Conservation (phyloP, 2,329 filamentous ascomycete genomes). For the Aspergillus neotritici region DNA sequence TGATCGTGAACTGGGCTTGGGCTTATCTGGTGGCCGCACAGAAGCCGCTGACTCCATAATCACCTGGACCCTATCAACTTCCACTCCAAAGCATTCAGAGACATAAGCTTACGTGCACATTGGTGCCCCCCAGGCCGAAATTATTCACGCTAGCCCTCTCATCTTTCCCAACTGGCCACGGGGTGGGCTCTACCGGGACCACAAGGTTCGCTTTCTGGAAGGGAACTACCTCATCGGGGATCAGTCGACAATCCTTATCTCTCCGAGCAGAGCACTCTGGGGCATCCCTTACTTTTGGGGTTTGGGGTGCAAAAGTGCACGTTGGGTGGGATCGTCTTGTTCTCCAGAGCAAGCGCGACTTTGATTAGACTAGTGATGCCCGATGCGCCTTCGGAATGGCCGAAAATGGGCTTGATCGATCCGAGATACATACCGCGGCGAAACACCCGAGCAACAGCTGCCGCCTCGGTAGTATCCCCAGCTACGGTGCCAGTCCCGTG, state of each 20-base stretch:
- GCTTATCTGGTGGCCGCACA: too few species aligned
- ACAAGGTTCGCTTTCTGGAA: conserved; percentile 4
- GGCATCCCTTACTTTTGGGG: conserved; percentile 5
- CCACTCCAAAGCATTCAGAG: too few species aligned
- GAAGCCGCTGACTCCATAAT: too few species aligned
- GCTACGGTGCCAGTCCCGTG: conserved; percentile 11
- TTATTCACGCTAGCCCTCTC: conserved; percentile 22
- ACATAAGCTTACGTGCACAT: not conserved
- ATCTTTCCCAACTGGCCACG: conserved; percentile 16
- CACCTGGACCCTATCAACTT: too few species aligned
- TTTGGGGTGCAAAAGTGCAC: conserved; percentile 20
- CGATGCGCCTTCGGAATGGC: conserved; percentile 17
- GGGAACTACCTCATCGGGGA: conserved; percentile 1
- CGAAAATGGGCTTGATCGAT: conserved; percentile 18
- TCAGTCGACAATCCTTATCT: too few species aligned
- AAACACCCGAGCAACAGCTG: conserved; percentile 10
- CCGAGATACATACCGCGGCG: not conserved
- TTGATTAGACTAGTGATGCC: conserved; percentile 19
- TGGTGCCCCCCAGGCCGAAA: conserved; percentile 20
- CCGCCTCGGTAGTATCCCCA: conserved; percentile 5
- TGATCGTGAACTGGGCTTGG: too few species aligned
- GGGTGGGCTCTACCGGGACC: conserved; percentile 2
- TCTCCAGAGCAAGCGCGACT: conserved; percentile 14
- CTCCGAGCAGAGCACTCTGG: too few species aligned
- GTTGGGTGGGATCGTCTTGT: conserved; percentile 16